A percentile compares a stretch with the other conserved stretches of the same genome.
Evolutionary conservation across 1,139 yeast genomes (phyloP).

Genomic region (Spathaspora sp.): DNA sequence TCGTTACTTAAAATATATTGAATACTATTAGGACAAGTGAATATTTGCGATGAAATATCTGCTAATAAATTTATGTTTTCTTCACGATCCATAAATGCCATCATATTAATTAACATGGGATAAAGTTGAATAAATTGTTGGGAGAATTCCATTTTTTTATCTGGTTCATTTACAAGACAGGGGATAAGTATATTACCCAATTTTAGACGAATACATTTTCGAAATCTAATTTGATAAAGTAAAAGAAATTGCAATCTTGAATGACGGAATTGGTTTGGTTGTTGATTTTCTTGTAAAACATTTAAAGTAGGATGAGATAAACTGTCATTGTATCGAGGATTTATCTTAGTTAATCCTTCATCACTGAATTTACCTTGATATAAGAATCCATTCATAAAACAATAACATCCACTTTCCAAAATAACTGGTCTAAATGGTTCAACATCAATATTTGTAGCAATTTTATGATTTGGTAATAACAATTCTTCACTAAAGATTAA

Average conservation of each 20-base stretch:
- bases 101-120: conserved; percentile 50
- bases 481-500: conserved; percentile 25
- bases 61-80: conserved; percentile 55
- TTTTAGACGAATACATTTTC: conserved; percentile 48
- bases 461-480: conserved; percentile 26
- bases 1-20: conserved; percentile 37
- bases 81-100: conserved; percentile 61
- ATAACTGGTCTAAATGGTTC: conserved; percentile 5
- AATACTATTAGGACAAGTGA: conserved; percentile 63
- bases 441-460: conserved; percentile 14
- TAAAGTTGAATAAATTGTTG: conserved; percentile 54
- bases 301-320: conserved; percentile 8
- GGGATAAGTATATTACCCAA: conserved; percentile 52
- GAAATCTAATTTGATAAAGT: conserved; percentile 55
- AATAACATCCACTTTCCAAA: conserved; percentile 16
- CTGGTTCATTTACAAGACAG: conserved; percentile 49
- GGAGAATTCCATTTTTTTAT: conserved; percentile 48
- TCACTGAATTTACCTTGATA: conserved; percentile 26
- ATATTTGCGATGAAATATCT: conserved; percentile 60
- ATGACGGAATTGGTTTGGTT: conserved; percentile 16
- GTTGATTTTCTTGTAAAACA: conserved; percentile 3
- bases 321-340: not conserved
- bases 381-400: conserved; percentile 32
- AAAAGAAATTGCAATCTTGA: conserved; percentile 55
- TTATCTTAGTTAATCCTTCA: conserved; percentile 15